These are phyloP conservation scores for Cryptococcus sp. DNA, from an alignment of 1,284 basidiomycete species.

Conservation along the genomic window DNA sequence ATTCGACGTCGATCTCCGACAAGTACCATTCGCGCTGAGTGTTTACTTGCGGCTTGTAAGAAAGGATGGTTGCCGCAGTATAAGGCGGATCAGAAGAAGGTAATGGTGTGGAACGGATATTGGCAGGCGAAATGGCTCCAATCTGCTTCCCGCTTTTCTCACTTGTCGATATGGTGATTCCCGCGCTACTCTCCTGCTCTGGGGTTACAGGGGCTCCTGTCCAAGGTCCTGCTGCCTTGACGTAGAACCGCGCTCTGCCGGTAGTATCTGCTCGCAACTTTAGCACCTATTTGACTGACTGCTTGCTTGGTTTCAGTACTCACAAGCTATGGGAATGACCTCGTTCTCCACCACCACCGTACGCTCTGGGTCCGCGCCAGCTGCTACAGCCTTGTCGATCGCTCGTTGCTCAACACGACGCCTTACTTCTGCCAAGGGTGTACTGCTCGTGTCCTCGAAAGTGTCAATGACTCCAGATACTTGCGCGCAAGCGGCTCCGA, in stretches of 20 bases:
- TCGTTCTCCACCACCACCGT: slow-evolving; percentile 58
- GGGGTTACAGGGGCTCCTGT: slow-evolving; percentile 16
- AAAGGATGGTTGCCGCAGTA: slow-evolving; percentile 14
- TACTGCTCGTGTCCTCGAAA: slow-evolving; percentile 34
- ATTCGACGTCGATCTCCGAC: slow-evolving; percentile 43
- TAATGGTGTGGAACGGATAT: slow-evolving; percentile 6
- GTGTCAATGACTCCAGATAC: slow-evolving; percentile 45
- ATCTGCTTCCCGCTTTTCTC: background rate
- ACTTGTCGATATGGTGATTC: background rate
- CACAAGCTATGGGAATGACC: slow-evolving; percentile 42
- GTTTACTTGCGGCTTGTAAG: slow-evolving; percentile 46
- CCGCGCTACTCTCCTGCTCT: background rate
- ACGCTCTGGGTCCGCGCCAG: slow-evolving; percentile 55
- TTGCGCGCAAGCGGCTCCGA: slow-evolving; percentile 54
- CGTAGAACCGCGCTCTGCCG: slow-evolving; percentile 43
- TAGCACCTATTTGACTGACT: too few species aligned
- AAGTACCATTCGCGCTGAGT: slow-evolving; percentile 34
- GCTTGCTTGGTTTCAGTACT: slow-evolving; percentile 2
- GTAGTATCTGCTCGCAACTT: slow-evolving; percentile 24
- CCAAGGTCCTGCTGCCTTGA: slow-evolving; percentile 49
- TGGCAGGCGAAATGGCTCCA: slow-evolving; percentile 2
- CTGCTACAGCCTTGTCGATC: slow-evolving; percentile 55
- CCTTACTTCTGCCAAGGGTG: slow-evolving; percentile 39
- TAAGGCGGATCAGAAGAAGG: background rate
- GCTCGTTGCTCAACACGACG: slow-evolving; percentile 55